Conservation (phyloP, 2,329 filamentous ascomycete genomes). For the Mariannaea sp. region DNA sequence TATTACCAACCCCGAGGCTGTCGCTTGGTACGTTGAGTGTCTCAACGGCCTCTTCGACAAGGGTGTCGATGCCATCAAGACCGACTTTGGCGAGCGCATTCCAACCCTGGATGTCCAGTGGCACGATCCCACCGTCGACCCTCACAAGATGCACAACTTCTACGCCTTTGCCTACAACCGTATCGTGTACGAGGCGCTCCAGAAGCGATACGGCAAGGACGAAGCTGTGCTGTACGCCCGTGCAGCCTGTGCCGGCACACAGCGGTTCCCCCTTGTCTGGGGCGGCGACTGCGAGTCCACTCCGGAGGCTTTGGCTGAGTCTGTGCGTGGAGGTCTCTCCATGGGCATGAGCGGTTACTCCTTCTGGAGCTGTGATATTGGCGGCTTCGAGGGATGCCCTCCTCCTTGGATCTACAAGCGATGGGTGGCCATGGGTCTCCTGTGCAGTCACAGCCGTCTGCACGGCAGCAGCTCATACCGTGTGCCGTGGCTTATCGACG, state of each 20-base stretch:
- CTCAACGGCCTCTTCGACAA: slow-evolving; percentile 68
- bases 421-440: slow-evolving; percentile 76
- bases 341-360: slow-evolving; percentile 68
- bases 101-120: slow-evolving; percentile 68
- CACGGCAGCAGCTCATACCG: slow-evolving; percentile 74
- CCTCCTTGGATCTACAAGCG: slow-evolving; percentile 74
- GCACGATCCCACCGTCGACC: slow-evolving; percentile 62
- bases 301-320: slow-evolving; percentile 74
- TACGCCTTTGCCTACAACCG: slow-evolving; percentile 77
- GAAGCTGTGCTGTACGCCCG: slow-evolving; percentile 70
- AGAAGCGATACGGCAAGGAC: slow-evolving; percentile 54
- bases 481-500: slow-evolving; percentile 75
- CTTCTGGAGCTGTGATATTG: slow-evolving; percentile 74
- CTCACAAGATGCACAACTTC: slow-evolving; percentile 75
- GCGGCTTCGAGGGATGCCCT: slow-evolving; percentile 72
- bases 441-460: slow-evolving; percentile 72
- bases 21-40: slow-evolving; percentile 66
- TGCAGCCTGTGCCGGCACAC: slow-evolving; percentile 68
- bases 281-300: slow-evolving; percentile 78
- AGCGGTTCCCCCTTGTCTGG: slow-evolving; percentile 73
- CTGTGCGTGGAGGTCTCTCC: slow-evolving; percentile 66
- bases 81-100: slow-evolving; percentile 76
- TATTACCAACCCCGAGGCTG: slow-evolving; percentile 73
- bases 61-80: slow-evolving; percentile 75
- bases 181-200: slow-evolving; percentile 68